Percentiles rank a stretch among this genome's conserved stretches.
These are phyloP conservation scores for Cladophialophora yegresii DNA, from an alignment of 2,329 filamentous ascomycete species.

Conservation along the genomic window DNA sequence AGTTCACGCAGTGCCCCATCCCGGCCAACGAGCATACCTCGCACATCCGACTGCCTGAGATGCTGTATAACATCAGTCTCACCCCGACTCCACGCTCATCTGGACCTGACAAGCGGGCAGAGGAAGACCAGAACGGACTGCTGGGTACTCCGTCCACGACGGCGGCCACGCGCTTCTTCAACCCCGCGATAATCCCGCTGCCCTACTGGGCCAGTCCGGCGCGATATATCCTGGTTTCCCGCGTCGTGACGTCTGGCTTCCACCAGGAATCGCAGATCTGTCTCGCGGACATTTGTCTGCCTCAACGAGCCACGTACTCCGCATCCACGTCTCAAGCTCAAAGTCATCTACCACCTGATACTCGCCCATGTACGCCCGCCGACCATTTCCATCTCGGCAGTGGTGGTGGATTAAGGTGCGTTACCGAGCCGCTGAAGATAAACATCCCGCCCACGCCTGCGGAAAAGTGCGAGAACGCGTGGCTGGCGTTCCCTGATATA, in stretches of 20 bases:
- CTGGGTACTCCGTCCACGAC: slow-evolving; percentile 2
- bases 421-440: slow-evolving; percentile 39
- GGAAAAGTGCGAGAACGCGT: slow-evolving; percentile 41
- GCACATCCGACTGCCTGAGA: slow-evolving; percentile 41
- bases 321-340: slow-evolving; percentile 22
- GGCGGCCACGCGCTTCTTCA: slow-evolving; percentile 38
- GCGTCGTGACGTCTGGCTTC: slow-evolving; percentile 42
- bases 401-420: slow-evolving; percentile 43
- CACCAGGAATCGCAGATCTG: slow-evolving; percentile 46
- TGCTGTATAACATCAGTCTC: slow-evolving; percentile 44
- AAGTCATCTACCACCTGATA: slow-evolving; percentile 24
- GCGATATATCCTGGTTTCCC: slow-evolving; percentile 44
- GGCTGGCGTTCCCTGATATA: slow-evolving; percentile 42
- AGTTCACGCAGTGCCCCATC: slow-evolving; percentile 6
- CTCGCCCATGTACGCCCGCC: slow-evolving; percentile 39
- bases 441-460: slow-evolving; percentile 46
- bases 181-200: slow-evolving; percentile 45
- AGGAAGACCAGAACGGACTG: background rate
- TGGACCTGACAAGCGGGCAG: slow-evolving; percentile 23
- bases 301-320: slow-evolving; percentile 7
- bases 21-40: slow-evolving; percentile 12
- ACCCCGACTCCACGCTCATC: slow-evolving; percentile 37
- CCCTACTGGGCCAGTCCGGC: slow-evolving; percentile 43
- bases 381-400: slow-evolving; percentile 40
- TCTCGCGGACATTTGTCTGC: slow-evolving; percentile 44